Evolutionary conservation across 2,329 filamentous ascomycete genomes (phyloP).

Genomic region (Orbilia javanica): DNA sequence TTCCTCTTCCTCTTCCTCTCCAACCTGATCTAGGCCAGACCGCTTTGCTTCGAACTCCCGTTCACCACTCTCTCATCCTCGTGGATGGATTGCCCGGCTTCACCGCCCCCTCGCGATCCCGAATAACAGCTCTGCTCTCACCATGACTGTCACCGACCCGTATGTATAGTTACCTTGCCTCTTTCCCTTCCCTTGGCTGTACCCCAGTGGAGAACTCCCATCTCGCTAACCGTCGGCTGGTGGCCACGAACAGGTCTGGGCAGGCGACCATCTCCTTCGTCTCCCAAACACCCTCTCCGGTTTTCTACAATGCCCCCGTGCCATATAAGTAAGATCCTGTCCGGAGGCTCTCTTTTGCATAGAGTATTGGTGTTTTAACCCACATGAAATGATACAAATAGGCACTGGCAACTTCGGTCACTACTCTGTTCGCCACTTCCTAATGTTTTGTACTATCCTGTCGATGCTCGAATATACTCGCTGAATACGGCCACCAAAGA

Average conservation of each 20-base stretch:
- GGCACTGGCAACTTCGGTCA: conserved; percentile 89
- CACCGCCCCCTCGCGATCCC: conserved; percentile 31
- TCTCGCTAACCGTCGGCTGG: conserved; percentile 53
- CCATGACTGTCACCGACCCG: conserved; percentile 57
- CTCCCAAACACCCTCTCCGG: conserved; percentile 44
- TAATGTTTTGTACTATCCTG: conserved; percentile 86
- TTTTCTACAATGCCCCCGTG: conserved; percentile 57
- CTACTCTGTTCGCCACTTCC: conserved; percentile 84
- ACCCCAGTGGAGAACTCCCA: conserved; percentile 29
- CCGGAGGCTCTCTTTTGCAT: neutral
- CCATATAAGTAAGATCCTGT: conserved; percentile 47
- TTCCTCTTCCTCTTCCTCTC: neutral
- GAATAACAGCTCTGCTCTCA: conserved; percentile 20
- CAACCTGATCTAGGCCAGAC: conserved; percentile 8
- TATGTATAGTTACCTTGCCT: conserved; percentile 31
- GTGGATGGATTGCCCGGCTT: conserved; percentile 45
- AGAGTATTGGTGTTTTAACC: neutral
- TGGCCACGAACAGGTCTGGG: conserved; percentile 37
- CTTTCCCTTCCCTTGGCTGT: neutral
- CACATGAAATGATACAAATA: conserved; percentile 63
- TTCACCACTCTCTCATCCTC: conserved; percentile 5
- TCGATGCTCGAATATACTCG: conserved; percentile 78
- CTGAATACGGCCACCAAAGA: conserved; percentile 78
- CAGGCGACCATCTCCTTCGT: conserved; percentile 54
- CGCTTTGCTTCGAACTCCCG: conserved; percentile 13